phyloP scores from a whole-genome alignment of 257 asterid genomes.

The Ocimum tenuiflorum region DNA sequence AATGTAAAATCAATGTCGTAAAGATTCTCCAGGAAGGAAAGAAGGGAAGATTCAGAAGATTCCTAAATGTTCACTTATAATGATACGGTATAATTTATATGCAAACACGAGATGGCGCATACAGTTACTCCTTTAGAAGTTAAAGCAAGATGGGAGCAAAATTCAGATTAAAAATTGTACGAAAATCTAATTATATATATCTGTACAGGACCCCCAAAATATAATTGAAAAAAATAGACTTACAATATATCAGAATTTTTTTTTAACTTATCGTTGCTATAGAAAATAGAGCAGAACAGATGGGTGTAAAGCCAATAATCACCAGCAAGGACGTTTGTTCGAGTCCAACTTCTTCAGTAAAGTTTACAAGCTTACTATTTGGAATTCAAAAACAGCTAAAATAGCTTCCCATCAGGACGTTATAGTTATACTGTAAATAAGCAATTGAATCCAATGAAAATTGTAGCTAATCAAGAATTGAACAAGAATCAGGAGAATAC shows the following conservation, averaged over 20 bases:
- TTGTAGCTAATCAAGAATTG: not conserved
- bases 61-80: not conserved
- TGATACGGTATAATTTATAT: not conserved
- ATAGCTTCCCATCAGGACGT: not conserved
- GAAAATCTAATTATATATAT: not conserved
- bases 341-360: not conserved
- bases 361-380: not conserved
- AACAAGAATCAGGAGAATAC: not conserved
- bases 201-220: not conserved
- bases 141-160: not conserved
- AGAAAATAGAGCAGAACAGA: too few species aligned
- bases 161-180: not conserved
- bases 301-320: too few species aligned
- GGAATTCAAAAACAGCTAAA: not conserved
- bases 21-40: not conserved
- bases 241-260: not conserved
- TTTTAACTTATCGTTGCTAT: too few species aligned
- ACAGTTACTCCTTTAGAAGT: too few species aligned
- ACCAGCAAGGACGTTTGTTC: not conserved
- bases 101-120: not conserved
- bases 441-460: slow-evolving; percentile 3
- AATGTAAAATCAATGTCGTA: too few species aligned
- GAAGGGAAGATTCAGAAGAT: not conserved
- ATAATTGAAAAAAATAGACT: not conserved
- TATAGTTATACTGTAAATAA: not conserved